phyloP scores from a whole-genome alignment of 345 rosid genomes.

The Eucalyptus microcorys region DNA sequence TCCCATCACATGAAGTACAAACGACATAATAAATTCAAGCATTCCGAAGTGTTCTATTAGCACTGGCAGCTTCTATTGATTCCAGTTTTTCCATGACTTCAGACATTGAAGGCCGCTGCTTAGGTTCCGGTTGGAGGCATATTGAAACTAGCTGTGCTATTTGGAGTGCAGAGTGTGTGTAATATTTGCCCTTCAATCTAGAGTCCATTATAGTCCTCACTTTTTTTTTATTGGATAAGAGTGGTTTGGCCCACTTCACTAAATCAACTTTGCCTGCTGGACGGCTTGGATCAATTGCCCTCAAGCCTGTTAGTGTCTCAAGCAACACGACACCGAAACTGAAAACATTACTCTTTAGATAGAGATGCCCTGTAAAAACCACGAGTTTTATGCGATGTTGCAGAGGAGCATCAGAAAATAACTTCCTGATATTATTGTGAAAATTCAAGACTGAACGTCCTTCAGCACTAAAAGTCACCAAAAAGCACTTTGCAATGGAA shows the following conservation, averaged over 20 bases:
- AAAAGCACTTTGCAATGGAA: not conserved
- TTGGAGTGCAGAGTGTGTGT: not conserved
- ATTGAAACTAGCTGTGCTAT: not conserved
- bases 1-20: not conserved
- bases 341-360: not conserved
- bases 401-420: too few relatives aligned
- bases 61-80: not conserved
- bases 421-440: too few relatives aligned
- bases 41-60: accelerated
- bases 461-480: not conserved
- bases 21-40: not conserved
- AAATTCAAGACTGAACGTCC: too few relatives aligned
- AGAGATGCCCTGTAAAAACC: not conserved
- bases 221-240: not conserved
- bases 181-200: not conserved
- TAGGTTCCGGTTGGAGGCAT: not conserved
- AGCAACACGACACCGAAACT: not conserved
- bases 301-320: not conserved
- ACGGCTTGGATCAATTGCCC: not conserved
- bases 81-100: not conserved
- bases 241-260: not conserved
- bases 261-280: not conserved
- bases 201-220: not conserved
- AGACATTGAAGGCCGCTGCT: not conserved
- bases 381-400: too few relatives aligned